Conservation (phyloP, 148 eudicot genomes). For the Silene conica region DNA sequence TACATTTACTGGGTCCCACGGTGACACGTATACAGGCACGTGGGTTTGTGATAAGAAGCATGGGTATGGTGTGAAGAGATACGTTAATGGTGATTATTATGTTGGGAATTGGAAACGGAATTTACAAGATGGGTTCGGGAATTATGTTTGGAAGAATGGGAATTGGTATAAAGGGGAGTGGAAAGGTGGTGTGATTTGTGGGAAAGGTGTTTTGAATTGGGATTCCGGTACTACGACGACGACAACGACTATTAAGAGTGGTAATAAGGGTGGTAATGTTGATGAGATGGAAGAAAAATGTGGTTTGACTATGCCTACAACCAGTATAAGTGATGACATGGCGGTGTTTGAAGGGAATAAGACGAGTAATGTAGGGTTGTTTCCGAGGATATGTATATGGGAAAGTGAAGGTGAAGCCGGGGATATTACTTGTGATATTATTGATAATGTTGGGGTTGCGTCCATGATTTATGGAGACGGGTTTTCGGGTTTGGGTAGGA, state of each 20-base stretch:
- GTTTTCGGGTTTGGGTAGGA: conserved; percentile 29
- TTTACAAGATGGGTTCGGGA: conserved; percentile 66
- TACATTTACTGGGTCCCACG: conserved; percentile 59
- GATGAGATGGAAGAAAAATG: too few relatives aligned
- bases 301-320: too few relatives aligned
- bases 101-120: conserved; percentile 62
- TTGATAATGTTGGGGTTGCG: conserved; percentile 68
- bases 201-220: conserved; percentile 65
- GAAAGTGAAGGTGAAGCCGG: conserved; percentile 76
- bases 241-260: too few relatives aligned
- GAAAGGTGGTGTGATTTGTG: conserved; percentile 58
- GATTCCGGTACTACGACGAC: conserved; percentile 25
- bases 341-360: conserved; percentile 18
- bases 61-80: conserved; percentile 64
- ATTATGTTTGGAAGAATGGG: conserved; percentile 78
- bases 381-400: conserved; percentile 74
- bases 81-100: conserved; percentile 74
- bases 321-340: not conserved
- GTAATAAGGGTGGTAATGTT: too few relatives aligned
- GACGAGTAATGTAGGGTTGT: conserved; percentile 36
- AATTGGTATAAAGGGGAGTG: conserved; percentile 69
- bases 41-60: conserved; percentile 66
- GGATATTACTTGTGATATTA: conserved; percentile 82
- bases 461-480: conserved; percentile 55
- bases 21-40: conserved; percentile 58